These are phyloP conservation scores for Berberis thunbergii DNA, from an alignment of 164 flowering plant species.

Conservation along the genomic window DNA sequence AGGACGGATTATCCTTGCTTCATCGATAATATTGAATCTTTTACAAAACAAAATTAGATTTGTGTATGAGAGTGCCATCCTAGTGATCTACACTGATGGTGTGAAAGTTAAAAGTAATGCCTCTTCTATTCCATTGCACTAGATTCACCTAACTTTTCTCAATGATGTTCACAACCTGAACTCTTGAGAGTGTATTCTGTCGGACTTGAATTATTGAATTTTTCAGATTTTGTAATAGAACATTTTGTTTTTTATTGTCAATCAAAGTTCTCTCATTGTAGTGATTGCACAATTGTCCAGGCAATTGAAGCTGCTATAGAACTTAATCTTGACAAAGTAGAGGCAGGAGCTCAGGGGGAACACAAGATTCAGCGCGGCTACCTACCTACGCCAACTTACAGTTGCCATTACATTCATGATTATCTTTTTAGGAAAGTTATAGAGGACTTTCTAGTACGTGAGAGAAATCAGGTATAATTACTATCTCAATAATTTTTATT, in stretches of 20 bases:
- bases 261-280: not conserved
- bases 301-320: conserved; percentile 99
- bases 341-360: conserved; percentile 98
- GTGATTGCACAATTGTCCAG: conserved; percentile 20
- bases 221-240: no score
- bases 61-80: no score
- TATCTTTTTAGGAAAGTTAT: conserved; percentile 53
- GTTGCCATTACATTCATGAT: conserved; percentile 78
- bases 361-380: conserved; percentile 94
- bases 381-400: conserved; percentile 76
- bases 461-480: conserved; percentile 59
- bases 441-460: conserved; percentile 60
- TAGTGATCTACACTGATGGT: no score
- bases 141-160: no score
- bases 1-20: no score
- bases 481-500: not conserved
- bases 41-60: no score
- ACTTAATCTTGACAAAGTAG: conserved; percentile 65
- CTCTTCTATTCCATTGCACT: no score
- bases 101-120: no score
- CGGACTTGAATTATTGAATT: no score
- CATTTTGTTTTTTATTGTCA: no score
- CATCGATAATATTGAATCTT: no score
- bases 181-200: conserved; percentile 14
- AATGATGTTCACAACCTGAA: no score